A percentile compares a stretch with the other conserved stretches of the same genome.
Evolutionary conservation across 345 rosid species (phyloP).

Genomic region (Syzygium aqueum): DNA sequence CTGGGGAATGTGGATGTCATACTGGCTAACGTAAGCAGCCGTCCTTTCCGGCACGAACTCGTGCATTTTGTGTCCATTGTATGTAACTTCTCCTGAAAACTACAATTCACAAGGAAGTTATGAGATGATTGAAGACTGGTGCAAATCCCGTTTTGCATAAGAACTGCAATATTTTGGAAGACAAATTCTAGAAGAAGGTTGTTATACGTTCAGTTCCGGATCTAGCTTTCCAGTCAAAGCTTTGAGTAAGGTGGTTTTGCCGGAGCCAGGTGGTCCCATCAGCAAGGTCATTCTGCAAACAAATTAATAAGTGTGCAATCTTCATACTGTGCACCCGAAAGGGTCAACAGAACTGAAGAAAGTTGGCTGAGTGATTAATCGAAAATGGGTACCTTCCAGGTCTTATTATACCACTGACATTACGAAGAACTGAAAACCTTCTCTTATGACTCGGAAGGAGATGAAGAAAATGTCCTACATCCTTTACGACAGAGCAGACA

Average conservation of each 20-base stretch:
- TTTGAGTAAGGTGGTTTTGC: conserved; percentile 9
- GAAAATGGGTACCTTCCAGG: conserved; percentile 2
- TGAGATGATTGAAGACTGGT: neutral
- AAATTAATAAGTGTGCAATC: neutral
- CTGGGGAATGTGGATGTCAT: conserved; percentile 8
- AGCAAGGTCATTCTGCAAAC: conserved; percentile 7
- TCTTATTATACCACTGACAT: conserved; percentile 6
- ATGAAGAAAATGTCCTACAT: neutral
- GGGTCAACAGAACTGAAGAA: neutral
- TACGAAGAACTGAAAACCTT: conserved; percentile 3
- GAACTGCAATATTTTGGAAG: neutral
- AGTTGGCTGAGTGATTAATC: neutral
- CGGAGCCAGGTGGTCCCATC: conserved; percentile 13
- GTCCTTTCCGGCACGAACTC: conserved; percentile 12
- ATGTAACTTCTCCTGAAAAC: conserved; percentile 5
- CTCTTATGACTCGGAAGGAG: conserved; percentile 4
- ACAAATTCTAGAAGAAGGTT: neutral
- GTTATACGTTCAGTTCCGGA: neutral
- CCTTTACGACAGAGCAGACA: neutral
- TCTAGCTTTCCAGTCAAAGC: conserved; percentile 3
- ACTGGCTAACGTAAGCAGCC: conserved; percentile 9
- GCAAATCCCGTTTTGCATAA: neutral
- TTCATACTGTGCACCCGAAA: neutral
- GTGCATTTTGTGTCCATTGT: conserved; percentile 1
- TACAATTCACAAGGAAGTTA: neutral